Conservation (phyloP, 345 rosid species). For the Syzygium grande region DNA sequence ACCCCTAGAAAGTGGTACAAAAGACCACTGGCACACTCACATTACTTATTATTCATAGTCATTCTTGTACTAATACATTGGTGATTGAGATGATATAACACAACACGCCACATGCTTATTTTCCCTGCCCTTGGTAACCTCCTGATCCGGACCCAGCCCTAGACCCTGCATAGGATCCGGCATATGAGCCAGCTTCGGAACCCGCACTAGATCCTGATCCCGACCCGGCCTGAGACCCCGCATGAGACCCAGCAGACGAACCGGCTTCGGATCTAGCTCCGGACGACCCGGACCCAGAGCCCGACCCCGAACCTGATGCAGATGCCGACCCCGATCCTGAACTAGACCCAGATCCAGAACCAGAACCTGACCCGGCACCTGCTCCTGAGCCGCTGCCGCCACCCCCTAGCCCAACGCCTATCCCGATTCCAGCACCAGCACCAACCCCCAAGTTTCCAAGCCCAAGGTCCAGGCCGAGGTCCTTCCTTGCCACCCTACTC, state of each 20-base stretch:
- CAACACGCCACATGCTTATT: background rate
- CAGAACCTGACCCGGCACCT: conserved; percentile 14
- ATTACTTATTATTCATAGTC: background rate
- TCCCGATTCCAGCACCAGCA: conserved; percentile 27
- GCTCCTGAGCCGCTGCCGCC: conserved; percentile 15
- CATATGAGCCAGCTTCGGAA: conserved; percentile 62
- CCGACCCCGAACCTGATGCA: conserved; percentile 54
- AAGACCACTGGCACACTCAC: background rate
- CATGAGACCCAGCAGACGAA: conserved; percentile 54
- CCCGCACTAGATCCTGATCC: conserved; percentile 45
- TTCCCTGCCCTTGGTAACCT: conserved; percentile 5
- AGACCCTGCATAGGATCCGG: conserved; percentile 70
- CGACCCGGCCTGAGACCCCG: conserved; percentile 33
- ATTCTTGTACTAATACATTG: background rate
- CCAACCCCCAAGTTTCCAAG: conserved; percentile 32
- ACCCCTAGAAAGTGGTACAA: background rate
- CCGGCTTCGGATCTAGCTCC: conserved; percentile 66
- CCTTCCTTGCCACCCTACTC: conserved; percentile 39
- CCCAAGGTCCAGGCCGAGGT: conserved; percentile 39
- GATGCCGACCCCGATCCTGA: conserved; percentile 60
- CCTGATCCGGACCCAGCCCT: conserved; percentile 52
- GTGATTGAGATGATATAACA: background rate
- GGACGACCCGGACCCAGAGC: conserved; percentile 47
- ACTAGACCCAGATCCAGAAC: conserved; percentile 20
- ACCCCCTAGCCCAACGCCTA: conserved; percentile 27